Evolutionary conservation across 2,329 filamentous ascomycete genomes (phyloP), one percentile per base, ranked within the genome.

Genomic region (Verticillium nubilum): DNA sequence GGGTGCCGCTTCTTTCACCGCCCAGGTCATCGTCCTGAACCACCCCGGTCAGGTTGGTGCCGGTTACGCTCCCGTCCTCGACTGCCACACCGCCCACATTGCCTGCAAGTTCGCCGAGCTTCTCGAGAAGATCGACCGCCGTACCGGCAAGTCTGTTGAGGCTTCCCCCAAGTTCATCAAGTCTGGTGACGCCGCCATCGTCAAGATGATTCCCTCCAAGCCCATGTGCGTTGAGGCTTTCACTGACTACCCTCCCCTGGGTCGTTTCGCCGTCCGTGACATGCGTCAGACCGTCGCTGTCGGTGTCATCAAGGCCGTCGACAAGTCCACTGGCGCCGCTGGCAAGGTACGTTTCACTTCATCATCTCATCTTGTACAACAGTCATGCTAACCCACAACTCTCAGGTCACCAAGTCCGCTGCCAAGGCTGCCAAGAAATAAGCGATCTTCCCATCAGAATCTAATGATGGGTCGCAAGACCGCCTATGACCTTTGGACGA

Each of bases 121-220:
- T 76, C 86, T 94, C 70, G 92, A 98, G 91, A 99, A 99, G 94
- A 99, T 99, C 76, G 95, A 99, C 81, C 93, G 95, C 83, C 95
- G 95, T 92, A 97, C 95, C 78, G 95, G 95, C 80, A 99, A 99
- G 89, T 91, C 93, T 70, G 87, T 91, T 76, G 95, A 99, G 84
- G 76, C 84, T 79, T 78, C 76, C 76, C 95, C 95, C 83, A 99
- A 99, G 90, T 98, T 97, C 89, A 93, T 99, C 91, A 99, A 99
- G 92, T 97, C 94, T 75, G 95, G 95, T 90, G 95, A 99, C 81
- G 94, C 95, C 71, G 94, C 94, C 81, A 99, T 99, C 84, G 95
- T 99, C 86, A 98, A 97, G 92, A 98, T 99, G 95, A 78, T 97
- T 86, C 95, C 95, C 79, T 97, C 94, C 86, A 99, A 99, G 93